Evolutionary conservation across 441 rosid genomes (phyloP).

Genomic region (Populus tomentosa): DNA sequence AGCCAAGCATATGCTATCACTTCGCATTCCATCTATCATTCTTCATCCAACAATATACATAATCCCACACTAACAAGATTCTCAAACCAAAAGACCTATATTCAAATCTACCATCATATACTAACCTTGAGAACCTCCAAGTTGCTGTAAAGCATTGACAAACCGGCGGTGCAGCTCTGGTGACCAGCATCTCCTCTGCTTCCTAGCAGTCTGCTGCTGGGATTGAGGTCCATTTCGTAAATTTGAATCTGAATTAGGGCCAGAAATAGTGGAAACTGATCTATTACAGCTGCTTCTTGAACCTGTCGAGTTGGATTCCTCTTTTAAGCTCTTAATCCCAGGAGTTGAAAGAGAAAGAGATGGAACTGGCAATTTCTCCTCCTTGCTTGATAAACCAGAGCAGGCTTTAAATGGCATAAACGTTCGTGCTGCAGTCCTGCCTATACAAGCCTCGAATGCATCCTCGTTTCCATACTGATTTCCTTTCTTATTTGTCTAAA

Average conservation of each 20-base stretch:
- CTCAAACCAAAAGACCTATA: neutral
- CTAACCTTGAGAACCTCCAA: conserved; percentile 92
- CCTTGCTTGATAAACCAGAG: conserved; percentile 28
- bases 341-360: conserved; percentile 54
- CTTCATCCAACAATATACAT: conserved; percentile 1
- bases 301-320: conserved; percentile 43
- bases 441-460: conserved; percentile 29
- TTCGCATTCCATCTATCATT: neutral
- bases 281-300: conserved; percentile 42
- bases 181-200: conserved; percentile 97
- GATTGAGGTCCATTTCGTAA: conserved; percentile 36
- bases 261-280: conserved; percentile 40
- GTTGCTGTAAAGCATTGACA: conserved; percentile 74
- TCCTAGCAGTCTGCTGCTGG: conserved; percentile 59
- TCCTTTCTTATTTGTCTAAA: conserved; percentile 41
- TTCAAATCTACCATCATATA: neutral
- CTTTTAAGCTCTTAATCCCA: conserved; percentile 47
- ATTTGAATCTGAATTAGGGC: conserved; percentile 34
- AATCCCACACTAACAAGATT: neutral
- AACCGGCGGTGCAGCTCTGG: conserved; percentile 86
- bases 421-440: conserved; percentile 28
- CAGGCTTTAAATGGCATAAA: conserved; percentile 41
- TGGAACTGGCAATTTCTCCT: conserved; percentile 41
- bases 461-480: conserved; percentile 23
- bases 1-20: neutral